These are phyloP conservation scores for Monosporascus sp. DNA, from an alignment of 2,329 filamentous ascomycete genomes.

Conservation along the genomic window DNA sequence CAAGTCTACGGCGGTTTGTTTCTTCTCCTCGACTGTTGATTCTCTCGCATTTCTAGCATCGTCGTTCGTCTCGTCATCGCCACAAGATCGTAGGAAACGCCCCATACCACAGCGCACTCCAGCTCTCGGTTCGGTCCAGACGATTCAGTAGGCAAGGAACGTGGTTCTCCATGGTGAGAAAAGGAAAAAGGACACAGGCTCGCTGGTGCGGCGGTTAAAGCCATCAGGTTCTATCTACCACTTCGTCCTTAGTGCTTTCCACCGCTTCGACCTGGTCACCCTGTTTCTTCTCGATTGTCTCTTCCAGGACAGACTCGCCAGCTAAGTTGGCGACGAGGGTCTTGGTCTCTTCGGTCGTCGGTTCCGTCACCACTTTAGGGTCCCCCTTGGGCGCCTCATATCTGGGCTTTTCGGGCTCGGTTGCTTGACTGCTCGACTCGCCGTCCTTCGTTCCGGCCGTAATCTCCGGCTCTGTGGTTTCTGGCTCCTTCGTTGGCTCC, in stretches of 20 bases:
- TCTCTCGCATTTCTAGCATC: too few relatives aligned
- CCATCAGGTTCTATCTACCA: slow-evolving; percentile 12
- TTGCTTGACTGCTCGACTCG: slow-evolving; percentile 2
- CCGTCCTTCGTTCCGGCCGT: slow-evolving; percentile 3
- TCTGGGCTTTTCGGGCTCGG: slow-evolving; percentile 2
- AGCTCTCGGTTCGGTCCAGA: too few relatives aligned
- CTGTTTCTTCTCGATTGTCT: slow-evolving; percentile 22
- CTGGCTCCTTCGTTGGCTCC: not conserved
- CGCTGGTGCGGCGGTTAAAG: not conserved
- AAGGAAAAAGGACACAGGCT: too few relatives aligned
- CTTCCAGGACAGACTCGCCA: slow-evolving; percentile 25
- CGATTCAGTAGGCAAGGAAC: slow-evolving; percentile 18
- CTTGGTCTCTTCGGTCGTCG: slow-evolving; percentile 20
- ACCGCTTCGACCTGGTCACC: slow-evolving; percentile 24
- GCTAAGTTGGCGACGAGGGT: slow-evolving; percentile 25
- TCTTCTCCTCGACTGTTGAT: too few relatives aligned
- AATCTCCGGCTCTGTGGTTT: slow-evolving; percentile 2
- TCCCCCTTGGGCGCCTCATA: slow-evolving; percentile 1
- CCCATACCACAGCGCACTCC: too few relatives aligned
- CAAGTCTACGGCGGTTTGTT: too few relatives aligned
- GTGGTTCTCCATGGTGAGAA: slow-evolving; percentile 10
- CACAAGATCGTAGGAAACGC: too few relatives aligned
- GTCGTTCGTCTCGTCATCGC: too few relatives aligned
- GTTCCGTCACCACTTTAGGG: slow-evolving; percentile 8
- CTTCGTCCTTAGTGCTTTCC: slow-evolving; percentile 20